Conservation (phyloP, 2,329 filamentous ascomycete species). For the Colletotrichum cordylinicola region DNA sequence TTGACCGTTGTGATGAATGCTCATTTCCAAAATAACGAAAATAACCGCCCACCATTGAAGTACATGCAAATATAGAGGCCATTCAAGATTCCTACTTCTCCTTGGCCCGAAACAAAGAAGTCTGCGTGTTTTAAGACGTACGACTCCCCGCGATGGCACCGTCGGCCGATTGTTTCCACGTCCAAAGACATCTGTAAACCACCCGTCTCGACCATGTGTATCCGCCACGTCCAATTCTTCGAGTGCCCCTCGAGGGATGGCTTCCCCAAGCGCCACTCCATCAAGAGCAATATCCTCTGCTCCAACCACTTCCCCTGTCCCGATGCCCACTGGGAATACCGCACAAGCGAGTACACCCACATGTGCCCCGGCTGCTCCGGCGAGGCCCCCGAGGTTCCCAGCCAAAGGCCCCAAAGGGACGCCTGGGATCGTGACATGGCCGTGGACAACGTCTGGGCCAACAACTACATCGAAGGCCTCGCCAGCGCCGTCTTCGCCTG, state of each 20-base stretch:
- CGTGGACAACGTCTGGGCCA: conserved; percentile 5
- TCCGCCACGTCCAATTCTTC: conserved; percentile 10
- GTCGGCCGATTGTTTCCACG: neutral
- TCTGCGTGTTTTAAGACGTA: neutral
- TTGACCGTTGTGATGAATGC: neutral
- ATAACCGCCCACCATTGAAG: neutral
- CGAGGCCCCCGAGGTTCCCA: conserved; percentile 13
- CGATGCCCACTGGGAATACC: conserved; percentile 6
- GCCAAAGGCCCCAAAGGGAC: neutral
- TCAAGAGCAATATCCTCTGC: conserved; percentile 18
- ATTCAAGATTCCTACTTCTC: neutral
- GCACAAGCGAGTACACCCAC: conserved; percentile 1
- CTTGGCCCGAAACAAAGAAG: neutral
- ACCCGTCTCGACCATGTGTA: neutral
- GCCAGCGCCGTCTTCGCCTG: neutral
- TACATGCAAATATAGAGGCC: neutral
- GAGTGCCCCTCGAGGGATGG: neutral
- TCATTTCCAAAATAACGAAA: neutral
- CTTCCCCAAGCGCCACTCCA: neutral
- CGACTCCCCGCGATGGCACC: neutral
- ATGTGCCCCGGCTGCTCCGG: conserved; percentile 20
- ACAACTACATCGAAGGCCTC: conserved; percentile 3
- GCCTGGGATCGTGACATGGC: conserved; percentile 2
- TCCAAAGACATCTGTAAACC: neutral
- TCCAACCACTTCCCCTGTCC: conserved; percentile 9